Percentiles rank a stretch among this genome's conserved stretches.
These are phyloP conservation scores for Mycena pura DNA, from an alignment of 768 basidiomycete genomes.

Conservation along the genomic window DNA sequence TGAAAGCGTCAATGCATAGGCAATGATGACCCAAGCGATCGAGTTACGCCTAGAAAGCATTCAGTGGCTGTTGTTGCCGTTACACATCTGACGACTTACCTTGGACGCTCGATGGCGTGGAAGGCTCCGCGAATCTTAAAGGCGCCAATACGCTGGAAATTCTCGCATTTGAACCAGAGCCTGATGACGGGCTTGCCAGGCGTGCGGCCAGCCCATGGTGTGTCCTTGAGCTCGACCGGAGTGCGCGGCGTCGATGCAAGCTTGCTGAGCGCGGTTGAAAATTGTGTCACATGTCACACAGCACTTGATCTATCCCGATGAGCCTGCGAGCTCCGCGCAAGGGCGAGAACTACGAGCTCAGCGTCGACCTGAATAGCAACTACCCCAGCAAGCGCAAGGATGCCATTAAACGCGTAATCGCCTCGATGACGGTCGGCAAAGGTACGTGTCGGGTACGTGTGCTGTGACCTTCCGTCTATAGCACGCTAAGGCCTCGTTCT, in stretches of 20 bases:
- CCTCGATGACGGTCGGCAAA: conserved; percentile 99
- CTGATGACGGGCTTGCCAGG: conserved; percentile 12
- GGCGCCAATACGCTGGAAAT: conserved; percentile 23
- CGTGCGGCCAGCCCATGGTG: conserved; percentile 4
- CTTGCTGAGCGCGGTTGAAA: not conserved
- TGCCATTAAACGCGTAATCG: conserved; percentile 97
- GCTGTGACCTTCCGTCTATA: not conserved
- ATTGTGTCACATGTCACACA: too few species aligned
- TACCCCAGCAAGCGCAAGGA: conserved; percentile 96
- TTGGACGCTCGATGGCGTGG: conserved; percentile 18
- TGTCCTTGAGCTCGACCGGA: conserved; percentile 3
- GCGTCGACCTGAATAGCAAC: conserved; percentile 78
- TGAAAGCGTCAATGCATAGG: too few species aligned
- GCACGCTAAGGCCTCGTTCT: not conserved
- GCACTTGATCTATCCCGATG: not conserved
- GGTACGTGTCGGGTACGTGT: conserved; percentile 49
- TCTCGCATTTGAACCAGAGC: conserved; percentile 24
- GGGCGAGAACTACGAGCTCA: conserved; percentile 75
- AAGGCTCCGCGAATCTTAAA: conserved; percentile 23
- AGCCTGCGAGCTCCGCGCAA: conserved; percentile 52
- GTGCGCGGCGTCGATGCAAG: conserved; percentile 18
- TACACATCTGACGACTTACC: too few species aligned
- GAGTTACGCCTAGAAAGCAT: too few species aligned
- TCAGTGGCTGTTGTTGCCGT: too few species aligned
- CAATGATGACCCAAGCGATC: too few species aligned